Conservation (phyloP, 768 basidiomycete genomes). For the Amanita subjunquillea region DNA sequence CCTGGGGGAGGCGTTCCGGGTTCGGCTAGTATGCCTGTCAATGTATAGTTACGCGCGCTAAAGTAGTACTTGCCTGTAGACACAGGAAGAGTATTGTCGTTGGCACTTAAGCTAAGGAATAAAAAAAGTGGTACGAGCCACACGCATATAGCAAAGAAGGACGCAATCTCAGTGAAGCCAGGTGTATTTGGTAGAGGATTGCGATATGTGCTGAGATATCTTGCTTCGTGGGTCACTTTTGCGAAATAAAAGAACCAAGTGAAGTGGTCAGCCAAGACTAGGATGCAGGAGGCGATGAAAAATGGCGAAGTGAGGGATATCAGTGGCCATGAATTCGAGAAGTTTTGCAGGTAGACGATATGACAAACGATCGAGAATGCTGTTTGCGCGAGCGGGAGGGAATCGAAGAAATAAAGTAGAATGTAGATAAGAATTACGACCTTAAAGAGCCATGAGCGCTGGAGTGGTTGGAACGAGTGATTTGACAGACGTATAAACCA, state of each 20-base stretch:
- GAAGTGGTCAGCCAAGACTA: constrained; percentile 89
- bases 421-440: constrained; percentile 69
- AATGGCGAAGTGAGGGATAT: constrained; percentile 81
- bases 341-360: constrained; percentile 85
- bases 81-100: constrained; percentile 88
- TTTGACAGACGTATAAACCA: constrained; percentile 61
- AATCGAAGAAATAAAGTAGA: constrained; percentile 69
- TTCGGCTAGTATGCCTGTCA: constrained; percentile 16
- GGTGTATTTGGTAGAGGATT: constrained; percentile 23
- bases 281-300: constrained; percentile 77
- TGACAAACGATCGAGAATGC: constrained; percentile 80
- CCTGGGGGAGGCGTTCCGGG: constrained; percentile 30
- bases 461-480: background rate
- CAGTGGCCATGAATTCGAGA: constrained; percentile 81
- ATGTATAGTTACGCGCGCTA: constrained; percentile 1
- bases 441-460: constrained; percentile 28
- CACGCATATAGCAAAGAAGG: constrained; percentile 79
- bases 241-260: constrained; percentile 97
- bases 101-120: constrained; percentile 92
- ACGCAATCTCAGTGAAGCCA: constrained; percentile 66
- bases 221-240: constrained; percentile 50
- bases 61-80: constrained; percentile 33
- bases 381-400: constrained; percentile 66
- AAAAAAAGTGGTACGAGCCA: constrained; percentile 88
- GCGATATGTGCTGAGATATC: constrained; percentile 41